Evolutionary conservation across 1,139 yeast genomes (phyloP), one percentile per base, ranked within the genome.

Genomic region (Saccharomyces hybrid): DNA sequence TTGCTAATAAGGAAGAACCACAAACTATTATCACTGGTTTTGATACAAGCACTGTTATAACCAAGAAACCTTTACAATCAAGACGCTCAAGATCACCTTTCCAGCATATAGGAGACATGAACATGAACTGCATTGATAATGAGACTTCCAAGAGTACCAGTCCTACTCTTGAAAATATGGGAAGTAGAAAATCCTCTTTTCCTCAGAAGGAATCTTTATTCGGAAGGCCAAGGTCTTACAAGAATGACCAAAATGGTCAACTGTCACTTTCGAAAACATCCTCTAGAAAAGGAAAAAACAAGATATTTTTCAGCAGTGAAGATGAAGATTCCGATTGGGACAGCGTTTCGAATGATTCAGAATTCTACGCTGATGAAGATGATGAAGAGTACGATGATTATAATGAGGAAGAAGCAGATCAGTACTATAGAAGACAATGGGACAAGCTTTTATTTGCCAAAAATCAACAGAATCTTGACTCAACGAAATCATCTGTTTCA

Each of bases 251-350:
- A 46, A 46, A 25, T 46, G 28, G 48, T n/a, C 31, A 46, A 8
- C 23, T 25, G 7, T 25, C 28, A 9, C 28, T 26, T 25, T 38
- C 44, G 7, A 38, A 38, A 16, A 9, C 44, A 4, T 38, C 44
- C 11, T 38, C 44, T 20, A 52, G 41, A 38, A 52, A 44, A 31
- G 52, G 48, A 20, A 54, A 49, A 46, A 55, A 60, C 46, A 62
- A 59, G 47, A 53, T 66, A 47, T 67, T 66, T 50, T 66, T 65
- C 52, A 66, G 70, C 51, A 67, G 70, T 52, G 71, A 66, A 49
- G 72, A 67, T 48, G 64, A 63, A 31, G 64, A 56, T 50, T 67
- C 71, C 4, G 70, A 65, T 51, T 67, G 70, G 70, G 66, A 67
- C 49, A 63, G 67, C 20, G 51, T 63, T 2, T 63, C 67, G 3